Evolutionary conservation across 495 filamentous ascomycete species (phyloP).

Genomic region (Xylaria venustula): DNA sequence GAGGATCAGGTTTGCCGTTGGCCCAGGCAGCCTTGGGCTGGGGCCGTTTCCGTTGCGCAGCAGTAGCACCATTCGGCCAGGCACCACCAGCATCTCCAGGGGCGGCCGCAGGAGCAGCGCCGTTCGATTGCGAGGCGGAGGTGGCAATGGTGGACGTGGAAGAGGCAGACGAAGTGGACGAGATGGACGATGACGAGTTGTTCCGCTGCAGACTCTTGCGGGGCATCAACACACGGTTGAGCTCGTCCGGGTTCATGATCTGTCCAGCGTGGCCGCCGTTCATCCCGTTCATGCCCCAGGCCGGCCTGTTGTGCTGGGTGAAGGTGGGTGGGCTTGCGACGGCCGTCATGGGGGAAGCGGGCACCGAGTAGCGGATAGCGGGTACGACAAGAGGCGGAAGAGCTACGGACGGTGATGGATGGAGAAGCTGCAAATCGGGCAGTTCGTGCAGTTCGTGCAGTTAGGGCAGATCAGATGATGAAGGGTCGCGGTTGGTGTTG

Average conservation of each 20-base stretch:
- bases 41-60: conserved; percentile 63
- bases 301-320: conserved; percentile 61
- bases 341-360: conserved; percentile 76
- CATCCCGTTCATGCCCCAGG: conserved; percentile 73
- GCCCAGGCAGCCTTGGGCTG: conserved; percentile 69
- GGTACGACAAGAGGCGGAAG: conserved; percentile 35
- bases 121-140: conserved; percentile 36
- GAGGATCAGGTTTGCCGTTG: conserved; percentile 41
- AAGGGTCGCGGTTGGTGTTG: neutral
- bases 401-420: conserved; percentile 25
- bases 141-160: conserved; percentile 58
- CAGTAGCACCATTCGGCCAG: conserved; percentile 45
- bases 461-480: no score
- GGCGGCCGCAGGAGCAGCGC: conserved; percentile 39
- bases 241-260: conserved; percentile 82
- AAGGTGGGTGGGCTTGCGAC: conserved; percentile 92
- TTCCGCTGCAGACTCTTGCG: conserved; percentile 81
- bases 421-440: conserved; percentile 15
- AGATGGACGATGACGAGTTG: conserved; percentile 83
- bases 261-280: conserved; percentile 67
- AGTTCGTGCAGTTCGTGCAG: neutral
- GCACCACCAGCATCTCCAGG: conserved; percentile 41
- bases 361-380: conserved; percentile 15
- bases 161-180: conserved; percentile 64
- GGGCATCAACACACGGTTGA: conserved; percentile 82